Evolutionary conservation across 345 rosid species (phyloP), one percentile per base, ranked within the genome.

Genomic region (Camelina hispida): DNA sequence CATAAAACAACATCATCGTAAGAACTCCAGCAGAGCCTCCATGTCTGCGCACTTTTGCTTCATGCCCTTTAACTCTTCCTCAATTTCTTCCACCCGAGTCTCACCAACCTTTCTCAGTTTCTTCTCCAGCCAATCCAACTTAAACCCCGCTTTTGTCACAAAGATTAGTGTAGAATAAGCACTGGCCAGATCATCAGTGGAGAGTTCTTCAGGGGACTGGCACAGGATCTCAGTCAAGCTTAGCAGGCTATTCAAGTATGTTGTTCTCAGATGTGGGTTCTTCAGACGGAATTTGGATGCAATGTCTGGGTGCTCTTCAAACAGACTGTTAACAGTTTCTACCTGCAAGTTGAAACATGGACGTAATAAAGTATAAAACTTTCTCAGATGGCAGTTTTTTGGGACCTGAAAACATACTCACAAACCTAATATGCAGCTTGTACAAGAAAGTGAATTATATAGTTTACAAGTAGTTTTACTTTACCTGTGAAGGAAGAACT

Each of bases 171-270:
- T 37, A 5, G 9, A 59, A 59, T 35, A 59, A 0, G 64, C 46
- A 0, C 2, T 11, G 5, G 28, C 28, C 9, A 59, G 28, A 18
- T 59, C 64, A 35, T 2, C n/a, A 59, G 0, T 1, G 5, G 63
- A 9, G 63, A 59, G n/a, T 59, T 35, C 0, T 28, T 59, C 4
- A 5, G 64, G 28, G 2, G 63, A 17, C 9, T 59, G 23, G 15
- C 2, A 35, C 44, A 35, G n/a, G 5, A 5, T 17, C 64, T 59
- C 28, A 59, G n/a, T 37, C 46, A 59, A 5, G 28, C 5, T 37
- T 35, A 17, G 64, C 5, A 59, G 2, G 46, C 7, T 7, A 11
- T 17, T 37, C 64, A 59, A 17, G 64, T 59, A 59, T 59, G 64
- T 6, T 17, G 46, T 37, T 37, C 64, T 59, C n/a, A 59, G n/a